Base-by-base conservation (phyloP, 192 early-diverging fungal species). In the Entophlyctis luteolus region DNA sequence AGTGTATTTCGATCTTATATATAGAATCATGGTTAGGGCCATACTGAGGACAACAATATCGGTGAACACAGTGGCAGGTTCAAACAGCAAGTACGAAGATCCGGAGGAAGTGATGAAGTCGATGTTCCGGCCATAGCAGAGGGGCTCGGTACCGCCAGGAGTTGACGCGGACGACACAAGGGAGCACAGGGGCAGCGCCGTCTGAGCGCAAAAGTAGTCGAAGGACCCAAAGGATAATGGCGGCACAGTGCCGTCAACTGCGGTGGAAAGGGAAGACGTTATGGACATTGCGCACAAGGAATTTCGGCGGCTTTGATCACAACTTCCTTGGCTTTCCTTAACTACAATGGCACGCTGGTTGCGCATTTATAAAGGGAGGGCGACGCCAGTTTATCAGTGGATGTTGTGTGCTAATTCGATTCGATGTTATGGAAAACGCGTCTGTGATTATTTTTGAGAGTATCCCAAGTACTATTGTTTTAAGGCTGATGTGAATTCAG, bases 21-120 rank as follows among this genome's bases (percentile, higher is more conserved):
- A 96, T 67, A 90, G 91, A 75, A 99, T 97, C 96, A 99, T 99
- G 73, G 96, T 95, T 52, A 87, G 77, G 6, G 95, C 95, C 97
- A 99, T 99, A 65, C 93, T 74, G 57, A 99, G 75, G 28, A 95
- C 90, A 58, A 96, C 86, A 54, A 98, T 67, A 70, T 97, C 89
- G 62, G 98, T 91, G 56, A 99, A 91, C 35, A 99, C 80, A 36
- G 94, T 92, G 4, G 96, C 94, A 65, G 93, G 91, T 79, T 99
- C 93, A 75, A 99, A 99, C 39, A 97, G 88, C 20, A 98, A 80
- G 33, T 63, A 63, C 32, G 39, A 33, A 32, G 86, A 82, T n/a
- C n/a, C n/a, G 10, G 39, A 42, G n/a, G 39, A 42, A 63, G 83
- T 84, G 66, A 77, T 84, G 32, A 98, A 76, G 69, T 94, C 91